These are phyloP conservation scores for Aspergillus thermomutatus DNA, from an alignment of 2,329 filamentous ascomycete genomes.

Conservation along the genomic window DNA sequence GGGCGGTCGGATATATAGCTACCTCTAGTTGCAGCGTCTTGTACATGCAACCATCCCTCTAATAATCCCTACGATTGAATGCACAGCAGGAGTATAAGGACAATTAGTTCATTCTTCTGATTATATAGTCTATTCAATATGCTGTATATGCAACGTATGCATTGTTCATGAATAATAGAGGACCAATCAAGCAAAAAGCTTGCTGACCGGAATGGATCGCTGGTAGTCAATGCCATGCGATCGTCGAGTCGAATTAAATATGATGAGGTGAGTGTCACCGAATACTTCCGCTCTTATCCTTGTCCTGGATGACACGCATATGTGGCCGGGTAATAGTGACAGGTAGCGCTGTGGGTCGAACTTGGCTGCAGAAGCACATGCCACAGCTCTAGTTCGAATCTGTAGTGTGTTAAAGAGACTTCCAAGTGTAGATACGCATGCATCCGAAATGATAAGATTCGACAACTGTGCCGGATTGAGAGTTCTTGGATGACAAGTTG, in stretches of 20 bases:
- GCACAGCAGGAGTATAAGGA: not conserved
- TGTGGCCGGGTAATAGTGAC: not conserved
- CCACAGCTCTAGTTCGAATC: not conserved
- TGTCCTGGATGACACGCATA: not conserved
- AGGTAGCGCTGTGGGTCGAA: not conserved
- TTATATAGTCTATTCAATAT: not conserved
- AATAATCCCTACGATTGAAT: not conserved
- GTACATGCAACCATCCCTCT: not conserved
- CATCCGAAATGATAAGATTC: not conserved
- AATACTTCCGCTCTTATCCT: not conserved
- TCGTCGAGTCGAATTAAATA: not conserved
- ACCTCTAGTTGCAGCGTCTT: not conserved
- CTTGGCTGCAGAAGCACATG: not conserved
- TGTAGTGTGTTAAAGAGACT: not conserved
- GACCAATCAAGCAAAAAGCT: not conserved
- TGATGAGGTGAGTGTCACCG: not conserved
- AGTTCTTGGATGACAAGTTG: not conserved
- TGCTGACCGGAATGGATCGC: not conserved
- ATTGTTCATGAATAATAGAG: not conserved
- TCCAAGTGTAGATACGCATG: not conserved
- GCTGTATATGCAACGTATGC: not conserved
- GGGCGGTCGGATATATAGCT: not conserved
- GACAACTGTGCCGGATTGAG: not conserved
- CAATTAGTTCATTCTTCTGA: not conserved
- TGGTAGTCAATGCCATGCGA: not conserved